phyloP scores from a whole-genome alignment of 768 basidiomycete species.

The Amanita subjunquillea region DNA sequence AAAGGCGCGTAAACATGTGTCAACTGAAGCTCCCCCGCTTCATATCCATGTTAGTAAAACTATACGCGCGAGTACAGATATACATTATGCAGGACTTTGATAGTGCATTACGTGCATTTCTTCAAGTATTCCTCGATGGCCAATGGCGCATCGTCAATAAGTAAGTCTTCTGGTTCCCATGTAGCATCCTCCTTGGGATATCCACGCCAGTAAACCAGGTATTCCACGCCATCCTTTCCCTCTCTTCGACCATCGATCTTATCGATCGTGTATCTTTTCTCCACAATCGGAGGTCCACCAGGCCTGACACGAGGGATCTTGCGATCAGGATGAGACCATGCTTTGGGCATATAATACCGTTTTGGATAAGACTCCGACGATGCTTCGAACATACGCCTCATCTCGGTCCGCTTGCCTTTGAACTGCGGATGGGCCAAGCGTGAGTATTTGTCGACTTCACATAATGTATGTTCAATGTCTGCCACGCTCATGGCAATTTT shows the following conservation, averaged over 20 bases:
- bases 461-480: conserved; percentile 72
- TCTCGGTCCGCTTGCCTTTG: conserved; percentile 28
- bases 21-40: conserved; percentile 3
- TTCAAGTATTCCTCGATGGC: conserved; percentile 29
- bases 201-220: conserved; percentile 45
- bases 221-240: conserved; percentile 27
- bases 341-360: conserved; percentile 31
- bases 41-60: neutral
- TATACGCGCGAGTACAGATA: neutral
- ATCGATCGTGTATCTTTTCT: conserved; percentile 34
- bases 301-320: conserved; percentile 29
- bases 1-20: conserved; percentile 16
- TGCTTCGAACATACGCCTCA: conserved; percentile 27
- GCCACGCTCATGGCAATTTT: conserved; percentile 46
- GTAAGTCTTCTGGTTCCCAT: conserved; percentile 42
- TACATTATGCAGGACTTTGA: neutral
- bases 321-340: conserved; percentile 45
- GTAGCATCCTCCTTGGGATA: conserved; percentile 40
- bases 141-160: conserved; percentile 39
- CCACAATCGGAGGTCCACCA: conserved; percentile 21
- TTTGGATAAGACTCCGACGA: conserved; percentile 15
- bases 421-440: conserved; percentile 43
- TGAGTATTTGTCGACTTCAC: conserved; percentile 73
- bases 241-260: conserved; percentile 22
- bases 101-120: too few relatives aligned